A percentile compares a stretch with the other conserved stretches of the same genome.
Conservation (phyloP, 1,284 basidiomycete genomes). For the Volvariella surrecta region DNA sequence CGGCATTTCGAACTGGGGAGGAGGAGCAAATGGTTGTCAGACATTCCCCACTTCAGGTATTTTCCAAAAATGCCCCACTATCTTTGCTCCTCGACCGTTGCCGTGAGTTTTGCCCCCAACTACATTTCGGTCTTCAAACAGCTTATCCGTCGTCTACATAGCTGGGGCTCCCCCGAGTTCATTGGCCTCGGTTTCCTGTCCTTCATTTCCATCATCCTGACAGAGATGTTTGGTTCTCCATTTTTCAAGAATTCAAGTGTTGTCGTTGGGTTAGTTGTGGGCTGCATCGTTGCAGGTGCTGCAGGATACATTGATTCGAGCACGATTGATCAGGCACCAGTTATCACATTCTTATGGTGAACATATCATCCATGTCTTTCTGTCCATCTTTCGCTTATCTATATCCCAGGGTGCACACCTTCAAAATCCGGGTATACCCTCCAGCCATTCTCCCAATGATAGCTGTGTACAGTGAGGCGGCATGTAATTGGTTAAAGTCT, state of each 20-base stretch:
- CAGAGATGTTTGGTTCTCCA: slow-evolving; percentile 73
- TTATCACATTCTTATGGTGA: slow-evolving; percentile 74
- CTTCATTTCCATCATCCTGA: slow-evolving; percentile 70
- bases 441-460: slow-evolving; percentile 81
- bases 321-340: slow-evolving; percentile 56
- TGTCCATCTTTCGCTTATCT: slow-evolving; percentile 1
- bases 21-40: slow-evolving; percentile 67
- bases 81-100: slow-evolving; percentile 46
- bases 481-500: slow-evolving; percentile 2
- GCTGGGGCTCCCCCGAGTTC: slow-evolving; percentile 77
- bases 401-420: slow-evolving; percentile 57
- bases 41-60: slow-evolving; percentile 51
- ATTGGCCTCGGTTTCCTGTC: slow-evolving; percentile 82
- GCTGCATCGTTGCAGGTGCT: slow-evolving; percentile 72
- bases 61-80: slow-evolving; percentile 65
- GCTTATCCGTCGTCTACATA: slow-evolving; percentile 12
- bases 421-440: slow-evolving; percentile 73
- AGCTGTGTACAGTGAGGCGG: slow-evolving; percentile 59
- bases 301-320: slow-evolving; percentile 65
- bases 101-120: slow-evolving; percentile 31
- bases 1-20: slow-evolving; percentile 78
- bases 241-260: slow-evolving; percentile 77
- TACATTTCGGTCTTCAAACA: too few species aligned
- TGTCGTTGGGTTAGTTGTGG: slow-evolving; percentile 67
- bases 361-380: slow-evolving; percentile 1